Percentiles rank a stretch among this genome's conserved stretches.
phyloP scores from a whole-genome alignment of 495 filamentous ascomycete genomes.

The Penicillium salamii region DNA sequence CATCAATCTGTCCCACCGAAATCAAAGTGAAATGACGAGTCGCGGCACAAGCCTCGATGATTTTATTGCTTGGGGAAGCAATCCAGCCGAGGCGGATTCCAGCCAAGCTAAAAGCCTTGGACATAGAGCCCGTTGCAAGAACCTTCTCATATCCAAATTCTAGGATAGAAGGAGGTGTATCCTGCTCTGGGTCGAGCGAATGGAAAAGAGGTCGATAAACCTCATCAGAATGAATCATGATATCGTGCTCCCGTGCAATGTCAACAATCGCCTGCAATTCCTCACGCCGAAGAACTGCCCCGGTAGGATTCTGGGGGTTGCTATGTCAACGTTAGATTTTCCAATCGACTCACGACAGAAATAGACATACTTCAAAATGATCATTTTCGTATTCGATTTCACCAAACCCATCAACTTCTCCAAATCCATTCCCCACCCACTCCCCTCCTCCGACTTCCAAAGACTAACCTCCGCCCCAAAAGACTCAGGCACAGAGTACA shows the following conservation, averaged over 20 bases:
- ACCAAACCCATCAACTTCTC: slow-evolving; percentile 63
- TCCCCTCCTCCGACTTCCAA: slow-evolving; percentile 65
- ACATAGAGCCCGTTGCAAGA: slow-evolving; percentile 78
- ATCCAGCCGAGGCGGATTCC: slow-evolving; percentile 84
- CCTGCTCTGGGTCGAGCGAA: slow-evolving; percentile 49
- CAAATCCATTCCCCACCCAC: slow-evolving; percentile 64
- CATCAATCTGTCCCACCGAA: slow-evolving; percentile 77
- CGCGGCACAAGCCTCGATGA: slow-evolving; percentile 61
- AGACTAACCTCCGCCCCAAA: slow-evolving; percentile 77
- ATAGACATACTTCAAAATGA: slow-evolving; percentile 56
- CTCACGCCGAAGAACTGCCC: slow-evolving; percentile 60
- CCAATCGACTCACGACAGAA: background rate
- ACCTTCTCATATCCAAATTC: slow-evolving; percentile 66
- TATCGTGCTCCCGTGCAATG: slow-evolving; percentile 57
- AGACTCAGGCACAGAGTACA: slow-evolving; percentile 72
- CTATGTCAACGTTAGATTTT: slow-evolving; percentile 32
- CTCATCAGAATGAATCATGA: slow-evolving; percentile 74
- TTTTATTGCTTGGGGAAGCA: slow-evolving; percentile 55
- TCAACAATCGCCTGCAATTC: slow-evolving; percentile 60
- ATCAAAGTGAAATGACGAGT: slow-evolving; percentile 87
- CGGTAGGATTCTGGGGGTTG: slow-evolving; percentile 88
- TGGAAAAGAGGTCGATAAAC: slow-evolving; percentile 88
- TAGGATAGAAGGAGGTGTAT: slow-evolving; percentile 63
- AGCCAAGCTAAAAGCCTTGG: slow-evolving; percentile 81
- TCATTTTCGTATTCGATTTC: slow-evolving; percentile 69